Conservation (phyloP, 2,329 filamentous ascomycete species). For the Ceratocystis lukuohia region DNA sequence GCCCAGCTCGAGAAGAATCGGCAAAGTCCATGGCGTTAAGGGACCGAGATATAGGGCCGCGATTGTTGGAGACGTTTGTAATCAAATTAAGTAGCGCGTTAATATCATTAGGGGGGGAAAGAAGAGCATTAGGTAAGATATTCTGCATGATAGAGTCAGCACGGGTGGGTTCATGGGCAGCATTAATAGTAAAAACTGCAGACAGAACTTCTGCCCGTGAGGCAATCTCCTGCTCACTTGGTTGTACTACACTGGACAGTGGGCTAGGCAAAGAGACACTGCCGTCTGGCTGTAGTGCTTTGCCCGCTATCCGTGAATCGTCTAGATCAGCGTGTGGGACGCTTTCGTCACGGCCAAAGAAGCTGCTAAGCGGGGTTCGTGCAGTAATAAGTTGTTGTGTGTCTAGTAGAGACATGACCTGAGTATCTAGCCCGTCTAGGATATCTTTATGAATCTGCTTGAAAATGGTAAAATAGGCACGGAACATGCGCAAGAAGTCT, state of each 20-base stretch:
- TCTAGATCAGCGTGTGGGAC: conserved; percentile 50
- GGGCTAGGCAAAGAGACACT: conserved; percentile 51
- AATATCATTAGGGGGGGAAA: conserved; percentile 20
- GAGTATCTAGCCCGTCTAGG: conserved; percentile 62
- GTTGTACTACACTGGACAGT: conserved; percentile 41
- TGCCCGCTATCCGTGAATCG: conserved; percentile 49
- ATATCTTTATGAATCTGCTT: conserved; percentile 82
- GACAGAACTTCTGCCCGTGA: conserved; percentile 48
- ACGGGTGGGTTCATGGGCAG: conserved; percentile 12
- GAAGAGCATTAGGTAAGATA: conserved; percentile 23
- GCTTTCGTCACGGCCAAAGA: conserved; percentile 59
- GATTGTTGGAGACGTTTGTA: conserved; percentile 1
- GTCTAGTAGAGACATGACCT: conserved; percentile 60
- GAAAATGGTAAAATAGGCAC: conserved; percentile 81
- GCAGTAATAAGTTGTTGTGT: conserved; percentile 63
- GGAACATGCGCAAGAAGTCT: conserved; percentile 83
- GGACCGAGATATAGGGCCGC: not conserved
- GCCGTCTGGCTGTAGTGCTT: conserved; percentile 47
- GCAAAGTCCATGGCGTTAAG: not conserved
- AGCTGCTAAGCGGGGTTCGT: conserved; percentile 59
- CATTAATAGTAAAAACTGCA: conserved; percentile 32
- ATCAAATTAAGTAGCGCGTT: conserved; percentile 16
- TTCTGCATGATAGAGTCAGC: conserved; percentile 6
- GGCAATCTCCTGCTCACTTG: conserved; percentile 46
- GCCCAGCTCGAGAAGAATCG: not conserved